Conservation (phyloP, 129 eudicot genomes). For the Lactuca sativa region DNA sequence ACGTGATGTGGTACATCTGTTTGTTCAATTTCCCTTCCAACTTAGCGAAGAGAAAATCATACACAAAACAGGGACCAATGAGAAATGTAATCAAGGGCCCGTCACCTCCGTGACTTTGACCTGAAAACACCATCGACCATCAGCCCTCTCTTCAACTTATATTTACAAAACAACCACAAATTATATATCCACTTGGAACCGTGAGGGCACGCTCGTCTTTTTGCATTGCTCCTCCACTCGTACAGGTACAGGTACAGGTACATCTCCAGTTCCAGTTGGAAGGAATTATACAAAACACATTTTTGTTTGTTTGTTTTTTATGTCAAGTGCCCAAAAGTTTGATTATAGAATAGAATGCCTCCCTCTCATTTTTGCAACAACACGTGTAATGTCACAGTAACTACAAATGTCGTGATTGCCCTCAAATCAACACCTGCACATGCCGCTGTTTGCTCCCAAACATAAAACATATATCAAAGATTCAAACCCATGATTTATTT, state of each 20-base stretch:
- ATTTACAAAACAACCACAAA: slow-evolving; percentile 57
- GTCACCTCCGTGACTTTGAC: slow-evolving; percentile 96
- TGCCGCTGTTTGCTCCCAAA: slow-evolving; percentile 40
- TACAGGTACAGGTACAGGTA: too few species aligned
- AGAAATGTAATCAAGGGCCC: slow-evolving; percentile 60
- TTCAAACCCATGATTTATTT: neutral
- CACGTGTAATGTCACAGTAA: slow-evolving; percentile 34
- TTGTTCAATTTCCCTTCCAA: slow-evolving; percentile 36
- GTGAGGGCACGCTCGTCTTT: slow-evolving; percentile 47
- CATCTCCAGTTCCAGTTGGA: slow-evolving; percentile 50
- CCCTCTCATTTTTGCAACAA: slow-evolving; percentile 37
- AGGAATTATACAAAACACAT: slow-evolving; percentile 36
- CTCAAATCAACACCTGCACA: slow-evolving; percentile 41
- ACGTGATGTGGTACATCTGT: slow-evolving; percentile 24
- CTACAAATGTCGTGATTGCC: slow-evolving; percentile 41
- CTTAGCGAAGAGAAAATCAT: slow-evolving; percentile 34
- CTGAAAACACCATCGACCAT: slow-evolving; percentile 41
- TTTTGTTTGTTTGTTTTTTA: slow-evolving; percentile 21
- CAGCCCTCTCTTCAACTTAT: slow-evolving; percentile 32
- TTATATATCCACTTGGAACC: slow-evolving; percentile 55
- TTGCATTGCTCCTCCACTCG: slow-evolving; percentile 58
- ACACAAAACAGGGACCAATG: slow-evolving; percentile 31
- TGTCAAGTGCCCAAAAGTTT: slow-evolving; percentile 28
- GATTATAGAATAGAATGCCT: slow-evolving; percentile 21
- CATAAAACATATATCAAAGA: slow-evolving; percentile 4